A percentile compares a stretch with the other conserved stretches of the same genome.
Evolutionary conservation across 306 rosid species (phyloP).

Genomic region (Aeschynomene evenia): DNA sequence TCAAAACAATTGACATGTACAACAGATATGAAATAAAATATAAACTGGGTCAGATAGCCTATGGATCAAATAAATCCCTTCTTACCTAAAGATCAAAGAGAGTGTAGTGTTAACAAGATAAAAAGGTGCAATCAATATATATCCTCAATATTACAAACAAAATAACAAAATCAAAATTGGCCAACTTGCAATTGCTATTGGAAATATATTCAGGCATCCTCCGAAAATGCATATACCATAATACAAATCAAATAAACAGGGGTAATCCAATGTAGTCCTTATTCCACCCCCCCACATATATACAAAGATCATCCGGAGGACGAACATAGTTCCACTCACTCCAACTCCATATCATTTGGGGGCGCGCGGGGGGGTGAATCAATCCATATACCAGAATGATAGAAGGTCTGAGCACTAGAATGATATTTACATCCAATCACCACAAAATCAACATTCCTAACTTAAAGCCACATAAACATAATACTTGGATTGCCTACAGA

Average conservation of each 20-base stretch:
- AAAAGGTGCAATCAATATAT: slow-evolving; percentile 11
- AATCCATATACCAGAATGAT: too few species aligned
- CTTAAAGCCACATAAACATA: background rate
- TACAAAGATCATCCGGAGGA: background rate
- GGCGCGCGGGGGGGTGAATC: too few species aligned
- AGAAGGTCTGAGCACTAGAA: background rate
- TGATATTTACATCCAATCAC: background rate
- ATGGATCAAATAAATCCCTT: slow-evolving; percentile 1
- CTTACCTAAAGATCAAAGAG: slow-evolving; percentile 20
- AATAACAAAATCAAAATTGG: background rate
- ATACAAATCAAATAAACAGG: background rate
- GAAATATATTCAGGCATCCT: background rate
- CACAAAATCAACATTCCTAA: background rate
- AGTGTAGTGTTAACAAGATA: background rate
- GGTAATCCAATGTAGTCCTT: background rate
- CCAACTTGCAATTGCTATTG: background rate
- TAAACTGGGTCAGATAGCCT: background rate
- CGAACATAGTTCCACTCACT: background rate
- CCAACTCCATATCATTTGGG: too few species aligned
- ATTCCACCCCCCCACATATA: background rate
- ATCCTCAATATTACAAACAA: background rate
- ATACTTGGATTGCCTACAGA: background rate
- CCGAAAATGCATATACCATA: background rate
- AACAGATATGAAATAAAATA: background rate
- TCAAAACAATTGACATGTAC: background rate